These are phyloP conservation scores for Claviceps fusiformis DNA, from an alignment of 2,329 filamentous ascomycete genomes.

Conservation along the genomic window DNA sequence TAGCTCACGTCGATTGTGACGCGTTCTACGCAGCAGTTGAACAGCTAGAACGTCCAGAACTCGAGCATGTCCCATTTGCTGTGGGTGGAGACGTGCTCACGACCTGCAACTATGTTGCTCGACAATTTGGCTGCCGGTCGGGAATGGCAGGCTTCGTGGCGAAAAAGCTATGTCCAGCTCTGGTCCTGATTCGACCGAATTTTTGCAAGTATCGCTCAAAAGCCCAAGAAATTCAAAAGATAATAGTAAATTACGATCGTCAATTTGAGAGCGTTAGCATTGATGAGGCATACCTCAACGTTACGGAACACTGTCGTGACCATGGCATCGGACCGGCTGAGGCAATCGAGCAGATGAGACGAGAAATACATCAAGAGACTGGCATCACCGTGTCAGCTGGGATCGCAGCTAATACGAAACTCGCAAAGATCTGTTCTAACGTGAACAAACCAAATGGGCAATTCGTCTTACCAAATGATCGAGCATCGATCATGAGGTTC, in stretches of 20 bases:
- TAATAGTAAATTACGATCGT: slow-evolving; percentile 78
- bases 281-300: slow-evolving; percentile 92
- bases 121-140: slow-evolving; percentile 79
- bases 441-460: slow-evolving; percentile 95
- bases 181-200: slow-evolving; percentile 72
- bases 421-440: slow-evolving; percentile 93
- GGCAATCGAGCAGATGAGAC: slow-evolving; percentile 63
- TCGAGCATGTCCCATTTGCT: slow-evolving; percentile 78
- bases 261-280: slow-evolving; percentile 88
- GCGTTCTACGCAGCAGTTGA: slow-evolving; percentile 96
- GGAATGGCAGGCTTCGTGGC: slow-evolving; percentile 96
- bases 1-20: slow-evolving; percentile 93
- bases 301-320: slow-evolving; percentile 69
- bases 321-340: slow-evolving; percentile 57
- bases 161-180: slow-evolving; percentile 78
- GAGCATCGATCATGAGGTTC: slow-evolving; percentile 65
- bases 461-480: slow-evolving; percentile 59
- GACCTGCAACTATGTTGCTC: slow-evolving; percentile 74
- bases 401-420: slow-evolving; percentile 81
- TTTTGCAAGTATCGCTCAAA: slow-evolving; percentile 87
- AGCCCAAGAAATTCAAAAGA: slow-evolving; percentile 70
- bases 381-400: slow-evolving; percentile 86
- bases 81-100: slow-evolving; percentile 60
- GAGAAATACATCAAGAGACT: slow-evolving; percentile 60
- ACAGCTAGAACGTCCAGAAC: slow-evolving; percentile 67